Conservation (phyloP, 306 rosid species). For the Morella rubra region DNA sequence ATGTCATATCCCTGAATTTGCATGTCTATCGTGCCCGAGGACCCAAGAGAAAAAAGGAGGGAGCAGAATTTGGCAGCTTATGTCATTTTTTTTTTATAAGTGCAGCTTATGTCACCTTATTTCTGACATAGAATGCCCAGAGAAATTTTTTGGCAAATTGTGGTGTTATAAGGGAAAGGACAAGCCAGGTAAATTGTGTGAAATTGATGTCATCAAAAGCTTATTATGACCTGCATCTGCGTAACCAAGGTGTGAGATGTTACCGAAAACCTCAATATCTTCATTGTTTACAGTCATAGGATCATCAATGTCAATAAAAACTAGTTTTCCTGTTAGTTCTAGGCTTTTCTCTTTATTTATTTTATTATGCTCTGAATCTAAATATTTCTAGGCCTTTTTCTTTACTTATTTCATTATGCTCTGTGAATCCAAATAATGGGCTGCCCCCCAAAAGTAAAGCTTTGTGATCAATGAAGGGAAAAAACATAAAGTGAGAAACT, state of each 20-base stretch:
- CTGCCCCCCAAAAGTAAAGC: constrained; percentile 16
- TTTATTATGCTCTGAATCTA: not conserved
- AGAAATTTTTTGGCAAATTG: not conserved
- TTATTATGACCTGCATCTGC: not conserved
- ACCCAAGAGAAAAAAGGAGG: not conserved
- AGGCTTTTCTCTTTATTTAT: not conserved
- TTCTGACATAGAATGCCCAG: not conserved
- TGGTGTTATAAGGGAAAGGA: not conserved
- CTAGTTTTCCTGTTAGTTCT: not conserved
- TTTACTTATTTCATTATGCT: not conserved
- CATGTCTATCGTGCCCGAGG: not conserved
- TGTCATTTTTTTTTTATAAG: no score
- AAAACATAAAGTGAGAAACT: not conserved
- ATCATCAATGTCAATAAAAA: not conserved
- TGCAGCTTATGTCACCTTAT: constrained; percentile 1
- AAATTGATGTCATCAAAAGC: not conserved
- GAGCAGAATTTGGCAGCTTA: not conserved
- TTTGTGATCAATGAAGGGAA: constrained; percentile 17
- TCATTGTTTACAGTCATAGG: not conserved
- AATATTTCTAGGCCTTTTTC: not conserved
- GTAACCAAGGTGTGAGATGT: not conserved
- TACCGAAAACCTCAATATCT: not conserved
- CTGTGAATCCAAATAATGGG: constrained; percentile 10
- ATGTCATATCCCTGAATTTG: constrained; percentile 7
- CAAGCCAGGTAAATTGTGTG: not conserved